phyloP scores from a whole-genome alignment of 768 basidiomycete species.

The Boletus rufocinnamomeus region DNA sequence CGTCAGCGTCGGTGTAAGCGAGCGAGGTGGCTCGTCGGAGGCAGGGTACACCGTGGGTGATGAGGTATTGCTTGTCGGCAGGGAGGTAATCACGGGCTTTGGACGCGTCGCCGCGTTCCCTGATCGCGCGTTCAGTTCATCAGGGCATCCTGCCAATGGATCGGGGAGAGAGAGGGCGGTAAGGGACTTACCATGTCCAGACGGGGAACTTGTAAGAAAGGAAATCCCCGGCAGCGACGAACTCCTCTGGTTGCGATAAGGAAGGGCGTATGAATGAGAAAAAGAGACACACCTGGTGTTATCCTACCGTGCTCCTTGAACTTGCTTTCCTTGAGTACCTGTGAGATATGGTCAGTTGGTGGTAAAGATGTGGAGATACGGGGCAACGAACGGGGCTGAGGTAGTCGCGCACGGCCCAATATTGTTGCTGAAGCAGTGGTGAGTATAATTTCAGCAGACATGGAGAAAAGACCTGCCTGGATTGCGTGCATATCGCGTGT shows the following conservation, averaged over 20 bases:
- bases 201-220: slow-evolving; percentile 97
- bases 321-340: slow-evolving; percentile 97
- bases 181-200: slow-evolving; percentile 81
- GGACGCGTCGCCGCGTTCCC: slow-evolving; percentile 90
- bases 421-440: slow-evolving; percentile 66
- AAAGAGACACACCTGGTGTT: slow-evolving; percentile 69
- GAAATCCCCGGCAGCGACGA: slow-evolving; percentile 97
- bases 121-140: slow-evolving; percentile 34
- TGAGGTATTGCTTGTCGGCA: slow-evolving; percentile 91
- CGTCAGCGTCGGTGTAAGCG: slow-evolving; percentile 93
- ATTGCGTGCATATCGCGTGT: slow-evolving; percentile 47
- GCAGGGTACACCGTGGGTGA: slow-evolving; percentile 96
- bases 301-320: slow-evolving; percentile 99
- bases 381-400: slow-evolving; percentile 73
- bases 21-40: slow-evolving; percentile 90
- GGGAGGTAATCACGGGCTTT: slow-evolving; percentile 94
- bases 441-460: not conserved
- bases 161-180: not conserved
- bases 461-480: slow-evolving; percentile 35
- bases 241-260: slow-evolving; percentile 70
- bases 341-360: slow-evolving; percentile 32
- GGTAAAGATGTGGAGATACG: slow-evolving; percentile 15
- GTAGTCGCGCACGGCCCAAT: slow-evolving; percentile 93
- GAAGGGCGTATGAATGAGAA: not conserved
- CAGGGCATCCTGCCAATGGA: not conserved